phyloP scores from a whole-genome alignment of 805 yeast genomes.

The Priceomyces castillae region DNA sequence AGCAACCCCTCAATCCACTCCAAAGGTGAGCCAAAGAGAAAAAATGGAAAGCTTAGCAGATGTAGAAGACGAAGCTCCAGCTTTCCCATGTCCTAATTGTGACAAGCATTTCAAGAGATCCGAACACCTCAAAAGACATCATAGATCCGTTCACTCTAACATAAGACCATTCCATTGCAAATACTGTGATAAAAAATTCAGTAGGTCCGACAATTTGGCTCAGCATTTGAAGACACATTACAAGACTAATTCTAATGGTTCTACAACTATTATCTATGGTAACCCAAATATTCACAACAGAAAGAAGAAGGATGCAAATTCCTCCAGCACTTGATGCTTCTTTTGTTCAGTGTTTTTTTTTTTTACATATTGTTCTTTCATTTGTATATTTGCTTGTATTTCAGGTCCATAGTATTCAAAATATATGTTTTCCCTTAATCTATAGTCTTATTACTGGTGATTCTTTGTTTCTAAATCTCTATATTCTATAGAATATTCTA shows the following conservation, averaged over 20 bases:
- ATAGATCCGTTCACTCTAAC: slow-evolving; percentile 43
- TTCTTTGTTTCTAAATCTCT: no score
- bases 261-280: slow-evolving; percentile 23
- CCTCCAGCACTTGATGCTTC: background rate
- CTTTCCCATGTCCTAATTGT: slow-evolving; percentile 43
- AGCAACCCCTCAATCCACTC: slow-evolving; percentile 6
- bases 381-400: background rate
- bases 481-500: background rate
- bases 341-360: background rate
- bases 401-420: background rate
- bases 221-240: slow-evolving; percentile 52
- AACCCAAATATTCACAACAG: slow-evolving; percentile 20
- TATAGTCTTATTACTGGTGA: background rate
- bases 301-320: slow-evolving; percentile 6
- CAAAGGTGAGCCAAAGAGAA: slow-evolving; percentile 6
- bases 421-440: background rate
- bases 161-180: slow-evolving; percentile 45
- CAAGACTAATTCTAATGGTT: slow-evolving; percentile 33
- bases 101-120: slow-evolving; percentile 42
- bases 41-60: slow-evolving; percentile 4
- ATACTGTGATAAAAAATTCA: slow-evolving; percentile 46
- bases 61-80: slow-evolving; percentile 18
- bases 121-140: slow-evolving; percentile 43
- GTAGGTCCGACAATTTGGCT: slow-evolving; percentile 45
- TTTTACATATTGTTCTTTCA: background rate